These are phyloP conservation scores for Lipomyces oligophaga DNA, from an alignment of 805 yeast genomes.

Conservation along the genomic window DNA sequence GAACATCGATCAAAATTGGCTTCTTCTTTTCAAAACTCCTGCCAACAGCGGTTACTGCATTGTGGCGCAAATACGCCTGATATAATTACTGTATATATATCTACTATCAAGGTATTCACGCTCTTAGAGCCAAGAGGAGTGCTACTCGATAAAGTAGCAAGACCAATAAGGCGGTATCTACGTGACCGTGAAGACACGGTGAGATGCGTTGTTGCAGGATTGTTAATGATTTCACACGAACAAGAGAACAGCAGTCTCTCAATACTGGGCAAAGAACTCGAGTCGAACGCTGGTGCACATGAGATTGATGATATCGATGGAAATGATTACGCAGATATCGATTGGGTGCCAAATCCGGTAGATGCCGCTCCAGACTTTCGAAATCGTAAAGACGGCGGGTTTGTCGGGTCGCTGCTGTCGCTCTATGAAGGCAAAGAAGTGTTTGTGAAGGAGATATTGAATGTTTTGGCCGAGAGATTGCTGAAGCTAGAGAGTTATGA, in stretches of 20 bases:
- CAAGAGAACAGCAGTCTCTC: constrained; percentile 50
- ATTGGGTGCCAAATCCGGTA: constrained; percentile 82
- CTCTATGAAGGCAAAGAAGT: constrained; percentile 66
- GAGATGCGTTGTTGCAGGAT: constrained; percentile 62
- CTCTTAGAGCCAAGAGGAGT: constrained; percentile 86
- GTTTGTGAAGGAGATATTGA: constrained; percentile 62
- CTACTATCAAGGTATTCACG: constrained; percentile 66
- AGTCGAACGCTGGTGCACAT: constrained; percentile 5
- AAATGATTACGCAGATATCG: constrained; percentile 47
- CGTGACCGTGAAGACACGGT: constrained; percentile 73
- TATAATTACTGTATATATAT: constrained; percentile 63
- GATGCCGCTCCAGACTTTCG: constrained; percentile 83
- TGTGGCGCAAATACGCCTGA: constrained; percentile 78
- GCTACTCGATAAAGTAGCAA: constrained; percentile 67
- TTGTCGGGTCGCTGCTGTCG: constrained; percentile 66
- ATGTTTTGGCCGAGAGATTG: constrained; percentile 55
- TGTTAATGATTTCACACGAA: constrained; percentile 48
- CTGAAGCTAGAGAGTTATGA: constrained; percentile 39
- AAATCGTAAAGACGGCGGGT: constrained; percentile 44
- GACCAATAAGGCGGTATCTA: constrained; percentile 70
- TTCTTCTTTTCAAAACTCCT: constrained; percentile 45
- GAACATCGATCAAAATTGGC: constrained; percentile 53
- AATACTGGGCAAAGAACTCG: constrained; percentile 43
- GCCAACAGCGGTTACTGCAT: constrained; percentile 53
- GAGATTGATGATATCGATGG: constrained; percentile 21